A percentile compares a stretch with the other conserved stretches of the same genome.
Evolutionary conservation across 1,284 basidiomycete species (phyloP).

Genomic region (Puccinia coronata): DNA sequence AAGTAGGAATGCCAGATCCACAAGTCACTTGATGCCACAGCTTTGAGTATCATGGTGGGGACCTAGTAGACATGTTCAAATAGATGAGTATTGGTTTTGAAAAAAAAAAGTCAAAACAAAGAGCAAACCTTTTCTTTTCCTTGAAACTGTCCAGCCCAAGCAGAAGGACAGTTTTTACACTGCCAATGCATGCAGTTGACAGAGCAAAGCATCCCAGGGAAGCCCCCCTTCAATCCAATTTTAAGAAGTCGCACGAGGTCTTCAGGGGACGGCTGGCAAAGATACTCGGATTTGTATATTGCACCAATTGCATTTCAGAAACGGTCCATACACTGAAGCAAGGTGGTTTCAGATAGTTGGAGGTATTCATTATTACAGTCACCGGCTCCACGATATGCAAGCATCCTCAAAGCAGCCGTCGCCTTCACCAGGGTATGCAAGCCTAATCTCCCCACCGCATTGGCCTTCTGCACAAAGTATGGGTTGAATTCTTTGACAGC

Average conservation of each 20-base stretch:
- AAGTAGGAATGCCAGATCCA: constrained; percentile 23
- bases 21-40: constrained; percentile 7
- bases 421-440: too few relatives aligned
- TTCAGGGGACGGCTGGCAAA: background rate
- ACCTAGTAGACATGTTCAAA: background rate
- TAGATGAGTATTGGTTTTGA: background rate
- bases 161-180: constrained; percentile 23
- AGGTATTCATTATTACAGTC: too few relatives aligned
- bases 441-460: too few relatives aligned
- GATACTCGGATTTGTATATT: background rate
- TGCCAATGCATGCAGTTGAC: constrained; percentile 19
- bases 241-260: background rate
- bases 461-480: too few relatives aligned
- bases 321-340: background rate
- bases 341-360: background rate
- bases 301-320: background rate
- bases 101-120: background rate
- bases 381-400: too few relatives aligned
- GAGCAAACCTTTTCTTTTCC: too few relatives aligned
- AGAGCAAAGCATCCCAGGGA: constrained; percentile 12
- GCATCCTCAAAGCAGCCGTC: too few relatives aligned
- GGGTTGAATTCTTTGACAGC: too few relatives aligned
- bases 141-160: background rate
- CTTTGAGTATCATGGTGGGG: background rate
- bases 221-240: background rate